Evolutionary conservation across 495 filamentous ascomycete species (phyloP).

Genomic region (Trichocladium uniseriatum): DNA sequence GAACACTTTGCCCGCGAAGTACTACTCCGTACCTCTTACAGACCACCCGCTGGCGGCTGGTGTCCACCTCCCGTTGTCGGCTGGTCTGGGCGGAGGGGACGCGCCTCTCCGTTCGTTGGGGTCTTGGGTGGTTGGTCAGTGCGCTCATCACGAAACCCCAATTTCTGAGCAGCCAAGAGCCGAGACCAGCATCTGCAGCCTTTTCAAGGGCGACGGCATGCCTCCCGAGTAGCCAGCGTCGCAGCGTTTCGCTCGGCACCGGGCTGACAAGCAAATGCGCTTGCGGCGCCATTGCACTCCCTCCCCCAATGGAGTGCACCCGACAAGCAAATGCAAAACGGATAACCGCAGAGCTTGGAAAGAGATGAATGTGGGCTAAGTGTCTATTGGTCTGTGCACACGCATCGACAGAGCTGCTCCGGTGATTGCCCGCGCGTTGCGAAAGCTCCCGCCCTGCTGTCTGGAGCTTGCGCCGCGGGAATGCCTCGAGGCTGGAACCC

Average conservation of each 20-base stretch:
- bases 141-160: not conserved
- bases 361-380: no score
- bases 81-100: conserved; percentile 3
- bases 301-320: no score
- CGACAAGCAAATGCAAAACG: no score
- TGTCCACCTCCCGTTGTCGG: not conserved
- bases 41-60: not conserved
- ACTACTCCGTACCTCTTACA: conserved; percentile 20
- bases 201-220: not conserved
- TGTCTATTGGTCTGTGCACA: no score
- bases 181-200: not conserved
- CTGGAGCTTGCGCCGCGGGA: no score
- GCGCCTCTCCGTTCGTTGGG: conserved; percentile 8
- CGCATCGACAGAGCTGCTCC: not conserved
- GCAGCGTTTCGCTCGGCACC: not conserved
- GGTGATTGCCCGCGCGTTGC: not conserved
- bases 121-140: conserved; percentile 9
- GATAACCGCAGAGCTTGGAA: no score
- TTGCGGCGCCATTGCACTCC: no score
- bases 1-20: conserved; percentile 4
- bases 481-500: no score
- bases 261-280: no score
- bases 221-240: not conserved
- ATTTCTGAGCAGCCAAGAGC: not conserved
- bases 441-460: no score